Base-by-base conservation (phyloP, 2,329 filamentous ascomycete species). In the Fusarium sp. region DNA sequence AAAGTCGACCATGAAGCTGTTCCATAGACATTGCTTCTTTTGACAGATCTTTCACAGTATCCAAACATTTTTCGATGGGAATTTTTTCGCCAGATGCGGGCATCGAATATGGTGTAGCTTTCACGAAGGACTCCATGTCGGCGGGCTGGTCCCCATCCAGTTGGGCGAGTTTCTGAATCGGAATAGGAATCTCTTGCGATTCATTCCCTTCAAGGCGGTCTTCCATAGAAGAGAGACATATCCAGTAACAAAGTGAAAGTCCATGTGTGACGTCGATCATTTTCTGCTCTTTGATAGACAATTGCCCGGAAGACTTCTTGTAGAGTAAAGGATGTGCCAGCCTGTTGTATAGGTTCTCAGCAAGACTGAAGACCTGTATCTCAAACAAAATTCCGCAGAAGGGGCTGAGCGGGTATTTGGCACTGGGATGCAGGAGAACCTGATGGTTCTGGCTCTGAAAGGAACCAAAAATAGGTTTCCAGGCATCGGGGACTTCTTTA, bases 81-180 rank as follows among this genome's bases (percentile, higher is more conserved):
- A 34, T 4, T 0, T 0, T 34, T 18, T 0, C 9, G 1, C 32
- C 32, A 4, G 32, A 18, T 11, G 16, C 5, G 0, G 32, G 32
- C 32, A 38, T 18, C 0, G 16, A 18, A 38, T 2, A 18, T 16
- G 32, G 32, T 0, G 32, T 38, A 6, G 16, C 32, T 18, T 6
- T 34, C 5, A 34, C 16, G 8, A 34, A 2, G 1, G 8, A 2
- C 0, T 34, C 16, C 9, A 38, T 38, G 32, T 38, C 32, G 16
- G 32, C 32, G 6, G 6, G 3, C 1, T 38, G 16, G 1, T 11
- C 3, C 16, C 0, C 16, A 11, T 38, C 32, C 0, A 38, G 0
- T 6, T 18, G 32, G 9, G 16, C 32, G 4, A 6, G 0, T 0
- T 9, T 34, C 5, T 6, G 32, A 10, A 34, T 5, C 2, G 16